Evolutionary conservation across 192 early-diverging fungal species (phyloP).

Genomic region (Chytriomyces confervae): DNA sequence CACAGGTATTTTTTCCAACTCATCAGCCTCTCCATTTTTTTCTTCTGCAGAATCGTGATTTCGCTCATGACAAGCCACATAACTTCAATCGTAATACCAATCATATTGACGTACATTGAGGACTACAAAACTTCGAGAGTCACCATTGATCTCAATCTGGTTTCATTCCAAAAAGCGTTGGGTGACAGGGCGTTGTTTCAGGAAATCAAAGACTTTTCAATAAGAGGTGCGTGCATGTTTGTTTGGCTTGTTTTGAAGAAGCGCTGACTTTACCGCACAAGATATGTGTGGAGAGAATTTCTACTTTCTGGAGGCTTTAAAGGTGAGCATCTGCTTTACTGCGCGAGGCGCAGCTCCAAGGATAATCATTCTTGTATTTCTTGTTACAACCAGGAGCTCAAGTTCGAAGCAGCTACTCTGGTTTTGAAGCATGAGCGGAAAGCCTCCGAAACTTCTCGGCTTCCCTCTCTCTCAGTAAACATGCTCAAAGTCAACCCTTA

Average conservation of each 20-base stretch:
- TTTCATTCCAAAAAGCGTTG: conserved; percentile 10
- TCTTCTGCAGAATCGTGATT: background rate
- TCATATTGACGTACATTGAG: conserved; percentile 7
- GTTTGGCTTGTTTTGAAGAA: background rate
- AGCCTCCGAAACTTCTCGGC: no score
- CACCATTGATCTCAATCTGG: conserved; percentile 5
- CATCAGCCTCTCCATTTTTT: background rate
- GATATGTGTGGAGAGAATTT: conserved; percentile 26
- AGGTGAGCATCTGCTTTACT: background rate
- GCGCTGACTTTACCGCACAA: background rate
- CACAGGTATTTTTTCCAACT: no score
- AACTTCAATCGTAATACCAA: background rate
- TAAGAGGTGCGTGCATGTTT: background rate
- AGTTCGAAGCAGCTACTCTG: background rate
- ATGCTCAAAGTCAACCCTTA: no score
- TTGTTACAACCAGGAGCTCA: background rate
- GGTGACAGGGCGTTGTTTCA: conserved; percentile 2
- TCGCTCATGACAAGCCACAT: conserved; percentile 1
- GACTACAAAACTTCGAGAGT: conserved; percentile 6
- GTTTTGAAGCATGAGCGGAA: background rate
- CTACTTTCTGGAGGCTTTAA: conserved; percentile 11
- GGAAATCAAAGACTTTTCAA: conserved; percentile 11
- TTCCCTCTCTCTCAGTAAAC: no score
- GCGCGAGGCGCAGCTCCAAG: background rate
- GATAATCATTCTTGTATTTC: background rate